phyloP scores from a whole-genome alignment of 1,139 yeast genomes.

The Candida glucosophila region DNA sequence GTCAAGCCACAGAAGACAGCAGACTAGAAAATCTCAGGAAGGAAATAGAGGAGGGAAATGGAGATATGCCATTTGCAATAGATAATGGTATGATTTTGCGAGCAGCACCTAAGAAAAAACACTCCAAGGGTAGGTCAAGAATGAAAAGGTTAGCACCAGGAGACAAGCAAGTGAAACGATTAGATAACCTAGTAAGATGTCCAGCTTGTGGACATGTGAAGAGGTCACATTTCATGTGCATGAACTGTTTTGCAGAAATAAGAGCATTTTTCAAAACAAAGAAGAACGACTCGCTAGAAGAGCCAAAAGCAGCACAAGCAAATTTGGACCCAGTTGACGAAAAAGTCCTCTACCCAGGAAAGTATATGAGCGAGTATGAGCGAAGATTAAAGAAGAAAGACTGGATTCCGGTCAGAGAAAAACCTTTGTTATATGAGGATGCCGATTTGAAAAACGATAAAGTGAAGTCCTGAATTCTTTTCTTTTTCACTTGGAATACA shows the following conservation, averaged over 20 bases:
- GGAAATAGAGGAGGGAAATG: conserved; percentile 18
- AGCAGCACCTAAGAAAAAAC: conserved; percentile 93
- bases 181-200: conserved; percentile 76
- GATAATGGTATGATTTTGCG: conserved; percentile 58
- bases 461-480: too few species aligned
- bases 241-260: conserved; percentile 84
- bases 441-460: too few species aligned
- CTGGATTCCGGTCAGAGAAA: conserved; percentile 52
- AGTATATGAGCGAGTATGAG: conserved; percentile 39
- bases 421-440: conserved; percentile 21
- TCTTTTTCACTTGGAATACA: too few species aligned
- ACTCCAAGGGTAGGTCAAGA: conserved; percentile 79
- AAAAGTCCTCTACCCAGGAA: conserved; percentile 70
- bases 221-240: conserved; percentile 83
- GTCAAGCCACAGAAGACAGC: conserved; percentile 8
- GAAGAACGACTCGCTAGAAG: conserved; percentile 21
- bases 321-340: conserved; percentile 57
- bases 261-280: conserved; percentile 58
- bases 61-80: conserved; percentile 26
- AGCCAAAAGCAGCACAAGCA: conserved; percentile 40
- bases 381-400: conserved; percentile 41
- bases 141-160: conserved; percentile 78
- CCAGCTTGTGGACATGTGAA: conserved; percentile 94
- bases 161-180: conserved; percentile 66
- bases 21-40: conserved; percentile 25